These are phyloP conservation scores for Parsonsia alboflavescens DNA, from an alignment of 257 asterid genomes.

Conservation along the genomic window DNA sequence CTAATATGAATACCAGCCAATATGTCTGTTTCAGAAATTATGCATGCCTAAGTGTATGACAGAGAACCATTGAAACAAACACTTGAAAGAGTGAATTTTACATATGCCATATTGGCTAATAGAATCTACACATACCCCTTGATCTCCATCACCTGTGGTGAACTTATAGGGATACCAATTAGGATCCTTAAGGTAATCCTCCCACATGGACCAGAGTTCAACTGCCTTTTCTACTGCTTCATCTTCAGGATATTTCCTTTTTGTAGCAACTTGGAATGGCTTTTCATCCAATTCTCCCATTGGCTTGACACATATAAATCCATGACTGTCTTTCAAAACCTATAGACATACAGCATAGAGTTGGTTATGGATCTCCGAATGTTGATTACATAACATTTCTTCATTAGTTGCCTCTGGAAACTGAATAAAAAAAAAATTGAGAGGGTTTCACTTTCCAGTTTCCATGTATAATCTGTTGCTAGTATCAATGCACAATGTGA, in stretches of 20 bases:
- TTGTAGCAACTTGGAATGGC: constrained; percentile 40
- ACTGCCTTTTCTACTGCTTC: constrained; percentile 33
- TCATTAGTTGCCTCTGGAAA: background rate
- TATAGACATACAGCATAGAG: background rate
- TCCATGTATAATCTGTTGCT: background rate
- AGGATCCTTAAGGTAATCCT: constrained; percentile 62
- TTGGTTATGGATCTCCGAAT: background rate
- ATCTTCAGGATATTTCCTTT: constrained; percentile 32
- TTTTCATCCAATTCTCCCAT: constrained; percentile 63
- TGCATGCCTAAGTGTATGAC: background rate
- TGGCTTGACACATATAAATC: constrained; percentile 56
- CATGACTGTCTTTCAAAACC: constrained; percentile 43
- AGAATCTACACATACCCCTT: constrained; percentile 36
- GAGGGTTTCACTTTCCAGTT: background rate
- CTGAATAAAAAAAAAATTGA: background rate
- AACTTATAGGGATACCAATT: constrained; percentile 73
- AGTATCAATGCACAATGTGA: background rate
- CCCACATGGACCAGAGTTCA: constrained; percentile 52
- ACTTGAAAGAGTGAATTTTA: background rate
- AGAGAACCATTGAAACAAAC: background rate
- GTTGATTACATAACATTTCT: background rate
- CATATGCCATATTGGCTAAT: background rate
- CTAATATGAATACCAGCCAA: background rate
- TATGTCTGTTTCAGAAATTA: background rate
- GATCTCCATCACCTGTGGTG: constrained; percentile 39